These are phyloP conservation scores for Jackrogersella minutella DNA, from an alignment of 495 filamentous ascomycete species.

Conservation along the genomic window DNA sequence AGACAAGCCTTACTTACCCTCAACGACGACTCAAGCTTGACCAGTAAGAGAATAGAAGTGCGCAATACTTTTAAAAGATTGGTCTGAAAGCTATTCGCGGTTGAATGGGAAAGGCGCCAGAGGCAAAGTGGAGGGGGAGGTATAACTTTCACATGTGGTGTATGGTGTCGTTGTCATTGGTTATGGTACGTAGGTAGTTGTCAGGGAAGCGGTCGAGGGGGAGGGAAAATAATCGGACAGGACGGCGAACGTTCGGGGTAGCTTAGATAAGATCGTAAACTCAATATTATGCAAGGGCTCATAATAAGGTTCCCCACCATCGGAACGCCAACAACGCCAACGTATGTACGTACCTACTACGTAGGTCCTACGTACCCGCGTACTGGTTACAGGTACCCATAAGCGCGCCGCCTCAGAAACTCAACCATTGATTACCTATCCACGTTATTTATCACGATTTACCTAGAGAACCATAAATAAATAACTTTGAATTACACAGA, in stretches of 20 bases:
- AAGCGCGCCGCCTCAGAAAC: too few relatives aligned
- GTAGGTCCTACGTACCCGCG: not conserved
- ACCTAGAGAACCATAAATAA: too few relatives aligned
- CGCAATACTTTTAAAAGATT: slow-evolving; percentile 25
- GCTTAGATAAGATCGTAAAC: slow-evolving; percentile 33
- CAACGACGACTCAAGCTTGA: not conserved
- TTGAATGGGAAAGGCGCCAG: slow-evolving; percentile 18
- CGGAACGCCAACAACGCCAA: slow-evolving; percentile 10
- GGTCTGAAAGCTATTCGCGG: slow-evolving; percentile 6
- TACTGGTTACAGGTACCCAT: too few relatives aligned
- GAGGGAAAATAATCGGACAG: slow-evolving; percentile 22
- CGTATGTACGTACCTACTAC: not conserved
- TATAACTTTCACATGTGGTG: slow-evolving; percentile 32
- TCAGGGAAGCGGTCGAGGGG: not conserved
- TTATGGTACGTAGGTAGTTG: too few relatives aligned
- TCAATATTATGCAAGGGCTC: slow-evolving; percentile 31
- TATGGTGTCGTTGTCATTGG: slow-evolving; percentile 23
- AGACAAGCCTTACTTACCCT: slow-evolving; percentile 6
- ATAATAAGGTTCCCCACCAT: slow-evolving; percentile 24
- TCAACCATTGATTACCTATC: too few relatives aligned
- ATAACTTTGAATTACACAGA: too few relatives aligned
- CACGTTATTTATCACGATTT: too few relatives aligned
- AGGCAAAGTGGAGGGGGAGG: slow-evolving; percentile 21
- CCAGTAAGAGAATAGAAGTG: slow-evolving; percentile 23
- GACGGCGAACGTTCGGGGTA: not conserved